Conservation (phyloP, 371 early-diverging fungal species). For the Actinomortierella wolfii region DNA sequence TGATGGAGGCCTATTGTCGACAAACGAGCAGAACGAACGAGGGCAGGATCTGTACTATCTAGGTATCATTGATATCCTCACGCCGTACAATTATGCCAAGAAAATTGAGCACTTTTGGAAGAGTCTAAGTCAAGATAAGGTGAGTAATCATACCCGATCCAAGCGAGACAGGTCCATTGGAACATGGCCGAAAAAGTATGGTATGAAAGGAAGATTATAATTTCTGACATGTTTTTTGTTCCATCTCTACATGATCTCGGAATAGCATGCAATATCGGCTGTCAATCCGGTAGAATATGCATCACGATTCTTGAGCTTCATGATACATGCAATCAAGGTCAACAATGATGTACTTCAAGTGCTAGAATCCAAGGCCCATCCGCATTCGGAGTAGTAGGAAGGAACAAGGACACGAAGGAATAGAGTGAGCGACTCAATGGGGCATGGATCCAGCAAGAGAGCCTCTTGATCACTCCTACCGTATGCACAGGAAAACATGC, state of each 20-base stretch:
- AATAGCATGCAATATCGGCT: slow-evolving; percentile 78
- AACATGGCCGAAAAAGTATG: no score
- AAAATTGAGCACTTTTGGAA: slow-evolving; percentile 88
- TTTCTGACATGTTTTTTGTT: background rate
- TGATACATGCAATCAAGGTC: slow-evolving; percentile 50
- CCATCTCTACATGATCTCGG: slow-evolving; percentile 2
- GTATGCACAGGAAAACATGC: background rate
- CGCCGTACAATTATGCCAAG: slow-evolving; percentile 87
- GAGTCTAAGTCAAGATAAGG: slow-evolving; percentile 75
- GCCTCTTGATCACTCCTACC: background rate
- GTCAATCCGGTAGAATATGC: slow-evolving; percentile 87
- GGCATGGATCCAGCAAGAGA: no score
- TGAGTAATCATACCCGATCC: slow-evolving; percentile 17
- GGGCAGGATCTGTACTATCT: slow-evolving; percentile 83
- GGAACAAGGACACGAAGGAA: background rate
- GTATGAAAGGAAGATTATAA: background rate
- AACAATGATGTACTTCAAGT: slow-evolving; percentile 30
- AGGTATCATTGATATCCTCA: slow-evolving; percentile 96
- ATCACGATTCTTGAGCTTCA: slow-evolving; percentile 84
- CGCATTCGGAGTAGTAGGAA: slow-evolving; percentile 36
- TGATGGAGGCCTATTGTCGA: slow-evolving; percentile 87
- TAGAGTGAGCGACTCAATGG: background rate
- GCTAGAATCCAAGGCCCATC: slow-evolving; percentile 26
- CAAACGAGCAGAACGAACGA: slow-evolving; percentile 68
- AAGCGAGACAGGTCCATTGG: no score